Evolutionary conservation across 805 yeast genomes (phyloP).

Genomic region (Diddensiella caesifluorescens): DNA sequence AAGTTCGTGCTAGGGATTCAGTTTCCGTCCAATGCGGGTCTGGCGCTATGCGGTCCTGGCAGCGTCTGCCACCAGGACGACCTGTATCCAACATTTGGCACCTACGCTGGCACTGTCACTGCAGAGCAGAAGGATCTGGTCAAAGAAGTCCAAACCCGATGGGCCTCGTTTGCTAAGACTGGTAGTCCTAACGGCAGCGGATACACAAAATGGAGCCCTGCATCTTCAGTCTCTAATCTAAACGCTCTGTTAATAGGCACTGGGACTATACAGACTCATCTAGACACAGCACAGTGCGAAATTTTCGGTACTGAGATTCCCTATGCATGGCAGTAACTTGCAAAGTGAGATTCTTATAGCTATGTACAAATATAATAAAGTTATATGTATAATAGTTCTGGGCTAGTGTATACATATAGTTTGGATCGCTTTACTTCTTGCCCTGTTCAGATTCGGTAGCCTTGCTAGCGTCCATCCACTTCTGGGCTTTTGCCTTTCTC

Average conservation of each 20-base stretch:
- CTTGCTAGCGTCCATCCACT: slow-evolving; percentile 9
- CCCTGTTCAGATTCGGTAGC: too few species aligned
- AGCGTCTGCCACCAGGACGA: slow-evolving; percentile 31
- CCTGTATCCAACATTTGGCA: slow-evolving; percentile 28
- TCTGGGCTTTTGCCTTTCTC: slow-evolving; percentile 57
- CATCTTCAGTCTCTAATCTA: slow-evolving; percentile 2
- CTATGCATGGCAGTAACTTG: slow-evolving; percentile 8
- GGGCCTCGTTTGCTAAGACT: slow-evolving; percentile 25
- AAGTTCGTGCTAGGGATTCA: slow-evolving; percentile 25
- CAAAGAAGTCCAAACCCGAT: slow-evolving; percentile 25
- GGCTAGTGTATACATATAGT: too few species aligned
- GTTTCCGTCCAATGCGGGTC: slow-evolving; percentile 18
- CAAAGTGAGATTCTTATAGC: neutral
- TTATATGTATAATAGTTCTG: too few species aligned
- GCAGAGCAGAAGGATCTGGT: slow-evolving; percentile 19
- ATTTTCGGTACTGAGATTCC: slow-evolving; percentile 9
- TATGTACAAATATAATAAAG: slow-evolving; percentile 7
- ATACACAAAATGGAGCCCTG: slow-evolving; percentile 20
- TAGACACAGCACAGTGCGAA: slow-evolving; percentile 7
- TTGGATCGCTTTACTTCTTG: too few species aligned
- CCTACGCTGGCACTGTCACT: slow-evolving; percentile 18
- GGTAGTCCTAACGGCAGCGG: slow-evolving; percentile 24
- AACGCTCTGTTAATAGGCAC: slow-evolving; percentile 4
- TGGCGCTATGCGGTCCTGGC: slow-evolving; percentile 18
- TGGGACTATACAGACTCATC: neutral